Base-by-base conservation (phyloP, 768 basidiomycete species). In the Mycena rosella region DNA sequence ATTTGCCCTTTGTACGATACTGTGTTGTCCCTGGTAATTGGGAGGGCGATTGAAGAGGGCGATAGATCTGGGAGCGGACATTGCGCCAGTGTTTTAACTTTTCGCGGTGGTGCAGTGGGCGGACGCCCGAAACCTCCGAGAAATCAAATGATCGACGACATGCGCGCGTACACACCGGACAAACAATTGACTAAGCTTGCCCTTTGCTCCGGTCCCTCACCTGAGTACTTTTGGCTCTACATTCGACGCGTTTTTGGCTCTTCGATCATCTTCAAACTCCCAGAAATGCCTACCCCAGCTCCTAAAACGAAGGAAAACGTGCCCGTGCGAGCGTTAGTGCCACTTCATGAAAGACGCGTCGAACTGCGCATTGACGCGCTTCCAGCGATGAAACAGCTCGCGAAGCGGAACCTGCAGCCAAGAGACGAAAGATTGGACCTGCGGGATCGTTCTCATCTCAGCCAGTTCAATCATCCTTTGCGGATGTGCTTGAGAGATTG, bases 401-500 rank as follows among this genome's bases (percentile, higher is more conserved):
- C 18, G 63, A 54, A 38, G 52, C 77, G 13, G 80, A 81, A 59
- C 88, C 87, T 32, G 83, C 80, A 10, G 56, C 83, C 13, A 91
- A 90, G 79, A 86, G 86, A 66, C 84, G 88, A 42, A 91, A 87
- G 72, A 66, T 89, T 5, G 81, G 73, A 5, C 76, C 82, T 11
- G 71, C 81, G 26, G 76, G 73, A 15, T 81, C 83, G 20, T 82
- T 83, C 55, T 77, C 80, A 4, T 82, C 84, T 22, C 81, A 82
- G 60, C 78, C 81, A 45, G 79, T 79, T 38, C 80, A 84, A 51
- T 82, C 83, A 15, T 89, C 89, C 2, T 93, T 93, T 70, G 80
- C 87, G 14, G 89, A 91, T 48, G 87, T 90, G 26, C 78, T 93
- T 22, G 89, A 89, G 76, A 82, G 84, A 59, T 77, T 93, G 67